Conservation (phyloP, 169 alveolate species). For the Miamiensis avidus region DNA sequence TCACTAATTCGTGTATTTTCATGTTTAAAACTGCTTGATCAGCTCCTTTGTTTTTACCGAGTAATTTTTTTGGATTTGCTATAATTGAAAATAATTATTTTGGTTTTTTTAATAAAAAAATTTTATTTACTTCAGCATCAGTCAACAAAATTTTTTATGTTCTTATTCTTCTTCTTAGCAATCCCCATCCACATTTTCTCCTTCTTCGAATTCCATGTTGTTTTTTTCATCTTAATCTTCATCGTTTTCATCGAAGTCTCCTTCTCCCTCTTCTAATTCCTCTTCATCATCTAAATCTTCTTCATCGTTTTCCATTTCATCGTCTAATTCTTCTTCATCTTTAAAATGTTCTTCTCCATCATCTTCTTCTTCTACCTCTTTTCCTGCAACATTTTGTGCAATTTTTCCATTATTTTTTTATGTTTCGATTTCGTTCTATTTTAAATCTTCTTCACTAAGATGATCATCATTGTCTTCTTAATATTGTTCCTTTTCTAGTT, state of each 20-base stretch:
- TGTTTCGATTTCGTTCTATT: background rate
- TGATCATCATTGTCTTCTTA: background rate
- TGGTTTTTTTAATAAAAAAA: background rate
- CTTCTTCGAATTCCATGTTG: too few species aligned
- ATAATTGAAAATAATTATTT: background rate
- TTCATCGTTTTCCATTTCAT: constrained; percentile 4
- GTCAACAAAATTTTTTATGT: too few species aligned
- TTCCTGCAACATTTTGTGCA: constrained; percentile 3
- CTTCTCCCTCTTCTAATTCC: background rate
- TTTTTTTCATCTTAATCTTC: background rate
- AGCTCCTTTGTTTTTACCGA: constrained; percentile 43
- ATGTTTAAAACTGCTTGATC: constrained; percentile 79
- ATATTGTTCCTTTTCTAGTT: background rate
- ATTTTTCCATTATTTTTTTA: constrained; percentile 11
- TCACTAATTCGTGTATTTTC: constrained; percentile 62
- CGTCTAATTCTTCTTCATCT: constrained; percentile 25
- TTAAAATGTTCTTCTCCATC: constrained; percentile 32
- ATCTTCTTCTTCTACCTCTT: constrained; percentile 8
- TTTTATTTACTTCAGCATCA: background rate
- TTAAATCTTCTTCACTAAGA: background rate
- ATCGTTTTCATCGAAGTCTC: background rate
- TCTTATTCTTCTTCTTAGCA: too few species aligned
- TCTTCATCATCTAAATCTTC: background rate
- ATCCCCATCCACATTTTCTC: background rate
- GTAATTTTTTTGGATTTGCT: background rate